A percentile compares a stretch with the other conserved stretches of the same genome.
phyloP scores from a whole-genome alignment of 768 basidiomycete species.

The Tricholoma matsutake region DNA sequence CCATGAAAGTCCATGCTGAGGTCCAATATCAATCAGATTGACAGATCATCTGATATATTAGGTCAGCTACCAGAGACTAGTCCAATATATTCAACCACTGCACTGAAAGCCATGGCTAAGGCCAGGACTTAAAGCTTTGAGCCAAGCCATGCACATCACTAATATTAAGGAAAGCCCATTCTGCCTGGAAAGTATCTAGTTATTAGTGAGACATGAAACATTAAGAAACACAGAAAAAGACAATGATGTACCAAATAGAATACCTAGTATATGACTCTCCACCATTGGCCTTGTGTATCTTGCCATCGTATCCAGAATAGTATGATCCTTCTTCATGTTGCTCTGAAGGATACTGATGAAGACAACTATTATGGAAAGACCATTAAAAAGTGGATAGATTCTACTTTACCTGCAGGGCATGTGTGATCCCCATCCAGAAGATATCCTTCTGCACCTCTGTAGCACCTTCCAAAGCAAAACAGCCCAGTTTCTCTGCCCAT shows the following conservation, averaged over 20 bases:
- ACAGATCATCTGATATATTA: too few relatives aligned
- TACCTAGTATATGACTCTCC: conserved; percentile 78
- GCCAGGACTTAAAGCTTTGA: too few relatives aligned
- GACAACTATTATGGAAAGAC: not conserved
- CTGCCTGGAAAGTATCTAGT: conserved; percentile 71
- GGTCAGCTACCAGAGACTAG: too few relatives aligned
- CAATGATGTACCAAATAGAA: conserved; percentile 59
- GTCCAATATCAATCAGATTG: too few relatives aligned
- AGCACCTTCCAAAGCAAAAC: conserved; percentile 48
- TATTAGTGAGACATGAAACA: not conserved
- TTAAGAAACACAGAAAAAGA: not conserved
- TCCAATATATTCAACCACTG: too few relatives aligned
- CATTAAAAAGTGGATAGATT: not conserved
- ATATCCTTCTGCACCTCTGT: conserved; percentile 42
- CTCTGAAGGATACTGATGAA: conserved; percentile 74
- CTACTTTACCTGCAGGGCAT: conserved; percentile 50
- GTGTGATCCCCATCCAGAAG: conserved; percentile 64
- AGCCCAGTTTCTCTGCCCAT: conserved; percentile 58
- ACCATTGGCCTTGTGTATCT: conserved; percentile 43
- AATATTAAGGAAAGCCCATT: too few relatives aligned
- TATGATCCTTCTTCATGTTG: conserved; percentile 63
- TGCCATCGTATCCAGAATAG: conserved; percentile 75
- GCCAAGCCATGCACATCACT: too few relatives aligned
- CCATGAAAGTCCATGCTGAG: too few relatives aligned
- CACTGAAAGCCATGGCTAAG: too few relatives aligned